Percentiles rank a stretch among this genome's conserved stretches.
Evolutionary conservation across 768 basidiomycete genomes (phyloP).

Genomic region (Strobilomyces confusus): DNA sequence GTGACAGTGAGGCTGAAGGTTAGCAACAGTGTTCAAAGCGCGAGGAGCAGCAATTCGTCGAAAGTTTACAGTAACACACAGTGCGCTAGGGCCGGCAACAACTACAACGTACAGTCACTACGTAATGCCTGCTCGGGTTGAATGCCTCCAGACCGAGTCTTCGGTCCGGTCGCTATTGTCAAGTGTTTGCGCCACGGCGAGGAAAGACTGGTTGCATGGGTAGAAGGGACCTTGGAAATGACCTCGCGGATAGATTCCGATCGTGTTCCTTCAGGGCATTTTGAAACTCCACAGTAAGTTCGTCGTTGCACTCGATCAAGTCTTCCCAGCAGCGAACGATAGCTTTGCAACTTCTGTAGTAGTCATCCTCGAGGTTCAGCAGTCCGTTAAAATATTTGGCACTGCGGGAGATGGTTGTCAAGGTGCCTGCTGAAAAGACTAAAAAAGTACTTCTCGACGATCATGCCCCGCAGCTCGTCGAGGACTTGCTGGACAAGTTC

Average conservation of each 20-base stretch:
- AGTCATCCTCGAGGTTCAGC: constrained; percentile 53
- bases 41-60: too few species aligned
- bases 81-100: background rate
- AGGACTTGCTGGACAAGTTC: constrained; percentile 45
- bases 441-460: constrained; percentile 21
- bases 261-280: constrained; percentile 45
- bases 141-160: too few species aligned
- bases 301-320: constrained; percentile 37
- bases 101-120: background rate
- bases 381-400: constrained; percentile 49
- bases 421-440: background rate
- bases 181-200: constrained; percentile 3
- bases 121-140: too few species aligned
- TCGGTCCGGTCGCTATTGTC: background rate
- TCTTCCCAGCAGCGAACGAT: constrained; percentile 41
- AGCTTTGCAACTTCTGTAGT: constrained; percentile 40
- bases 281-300: constrained; percentile 34
- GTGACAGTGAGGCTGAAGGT: background rate
- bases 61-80: background rate
- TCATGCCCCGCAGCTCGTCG: constrained; percentile 43
- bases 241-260: constrained; percentile 45
- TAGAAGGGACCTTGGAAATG: constrained; percentile 46
- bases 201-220: constrained; percentile 21
- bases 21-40: background rate
- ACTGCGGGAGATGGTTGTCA: constrained; percentile 30